Evolutionary conservation across 306 rosid genomes (phyloP).

Genomic region (Quercus aquifolioides): DNA sequence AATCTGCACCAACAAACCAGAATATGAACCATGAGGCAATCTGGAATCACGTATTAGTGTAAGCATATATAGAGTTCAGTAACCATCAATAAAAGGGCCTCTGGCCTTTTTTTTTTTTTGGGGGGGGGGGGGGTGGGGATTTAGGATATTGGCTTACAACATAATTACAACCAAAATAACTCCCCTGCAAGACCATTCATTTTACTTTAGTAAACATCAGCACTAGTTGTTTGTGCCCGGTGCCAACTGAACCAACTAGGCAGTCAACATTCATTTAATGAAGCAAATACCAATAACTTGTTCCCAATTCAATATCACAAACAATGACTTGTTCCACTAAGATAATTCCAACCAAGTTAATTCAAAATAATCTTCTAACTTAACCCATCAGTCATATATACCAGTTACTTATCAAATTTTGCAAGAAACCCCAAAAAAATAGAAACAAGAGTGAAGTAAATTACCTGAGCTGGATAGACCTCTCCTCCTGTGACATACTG

Average conservation of each 20-base stretch:
- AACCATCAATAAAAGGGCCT: background rate
- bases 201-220: background rate
- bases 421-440: background rate
- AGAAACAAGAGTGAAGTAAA: background rate
- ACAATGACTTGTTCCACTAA: background rate
- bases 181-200: background rate
- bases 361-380: background rate
- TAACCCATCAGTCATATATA: background rate
- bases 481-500: constrained; percentile 61
- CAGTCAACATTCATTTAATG: background rate
- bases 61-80: background rate
- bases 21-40: background rate
- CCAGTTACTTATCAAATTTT: background rate
- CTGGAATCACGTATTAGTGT: background rate
- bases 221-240: background rate
- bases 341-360: background rate
- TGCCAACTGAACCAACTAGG: background rate
- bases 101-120: too few species aligned
- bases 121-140: too few species aligned
- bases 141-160: background rate
- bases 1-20: constrained; percentile 50
- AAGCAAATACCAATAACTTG: background rate
- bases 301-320: background rate
- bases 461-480: constrained; percentile 81
- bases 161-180: background rate